Evolutionary conservation across 306 rosid species (phyloP).

Genomic region (Dalbergia oliveri): DNA sequence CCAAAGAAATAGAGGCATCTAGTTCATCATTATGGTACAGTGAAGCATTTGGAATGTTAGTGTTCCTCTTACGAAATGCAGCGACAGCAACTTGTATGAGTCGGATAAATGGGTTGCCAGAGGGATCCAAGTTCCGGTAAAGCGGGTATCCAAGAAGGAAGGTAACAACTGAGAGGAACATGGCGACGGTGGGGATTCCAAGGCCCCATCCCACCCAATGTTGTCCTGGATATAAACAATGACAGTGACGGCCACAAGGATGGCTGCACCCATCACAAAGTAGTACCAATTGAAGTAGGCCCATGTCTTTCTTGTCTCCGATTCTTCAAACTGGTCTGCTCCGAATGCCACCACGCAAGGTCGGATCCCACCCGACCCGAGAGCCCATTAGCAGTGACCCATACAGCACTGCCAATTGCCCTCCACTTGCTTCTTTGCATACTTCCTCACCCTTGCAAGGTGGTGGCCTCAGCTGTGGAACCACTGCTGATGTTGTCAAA

Average conservation of each 20-base stretch:
- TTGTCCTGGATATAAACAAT: constrained; percentile 89
- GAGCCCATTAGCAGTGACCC: constrained; percentile 62
- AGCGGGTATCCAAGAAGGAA: constrained; percentile 80
- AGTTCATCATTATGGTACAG: constrained; percentile 77
- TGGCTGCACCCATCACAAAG: constrained; percentile 84
- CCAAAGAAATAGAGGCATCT: constrained; percentile 69
- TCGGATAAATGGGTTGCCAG: constrained; percentile 92
- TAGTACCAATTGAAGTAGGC: constrained; percentile 94
- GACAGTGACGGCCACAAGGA: constrained; percentile 87
- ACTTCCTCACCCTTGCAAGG: constrained; percentile 64
- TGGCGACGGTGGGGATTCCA: constrained; percentile 80
- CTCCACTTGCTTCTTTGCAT: constrained; percentile 68
- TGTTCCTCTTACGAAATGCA: constrained; percentile 73
- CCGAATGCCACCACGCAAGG: constrained; percentile 97
- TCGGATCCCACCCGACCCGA: constrained; percentile 97
- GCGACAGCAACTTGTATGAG: constrained; percentile 72
- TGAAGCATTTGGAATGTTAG: constrained; percentile 42
- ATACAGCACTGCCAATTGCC: constrained; percentile 73
- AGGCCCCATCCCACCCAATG: constrained; percentile 96
- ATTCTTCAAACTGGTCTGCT: constrained; percentile 91
- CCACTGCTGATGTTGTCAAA: constrained; percentile 78
- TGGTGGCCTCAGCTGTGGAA: constrained; percentile 82
- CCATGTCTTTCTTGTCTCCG: constrained; percentile 77
- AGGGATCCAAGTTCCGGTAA: constrained; percentile 82
- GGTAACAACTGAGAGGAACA: constrained; percentile 73